Base-by-base conservation (phyloP, 2,329 filamentous ascomycete genomes). In the Aspergillus viridinutans region DNA sequence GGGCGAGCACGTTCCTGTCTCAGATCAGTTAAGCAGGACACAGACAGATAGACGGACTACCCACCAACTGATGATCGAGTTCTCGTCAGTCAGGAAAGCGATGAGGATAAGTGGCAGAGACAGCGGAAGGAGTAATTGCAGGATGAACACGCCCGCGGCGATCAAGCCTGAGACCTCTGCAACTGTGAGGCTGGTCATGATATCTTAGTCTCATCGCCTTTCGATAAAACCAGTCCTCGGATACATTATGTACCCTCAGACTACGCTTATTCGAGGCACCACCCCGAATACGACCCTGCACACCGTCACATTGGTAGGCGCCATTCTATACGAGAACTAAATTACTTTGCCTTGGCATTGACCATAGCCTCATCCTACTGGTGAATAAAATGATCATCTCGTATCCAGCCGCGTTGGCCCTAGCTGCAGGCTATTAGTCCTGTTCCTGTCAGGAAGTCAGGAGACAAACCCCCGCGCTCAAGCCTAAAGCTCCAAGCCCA, bases 131-230 rank as follows among this genome's bases (percentile, higher is more conserved):
- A 73, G 65, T 47, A 76, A 60, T 58, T 73, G 72, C n/a, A 76
- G 59, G 17, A 75, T 40, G 54, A 72, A 71, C 32, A 76, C 64
- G 12, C 61, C 71, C 2, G 72, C 72, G 23, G 74, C 74, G 50
- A 78, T 76, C 42, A 76, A 67, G 53, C 74, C 76, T 40, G 75
- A 74, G 17, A 76, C 72, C 54, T 76, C 64, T 49, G 71, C 74
- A 32, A 78, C 64, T 2, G 72, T 75, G 26, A 72, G 32, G 5
- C 21, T 28, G 32, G 49, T 55, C 40, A 23, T 21, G n/a, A n/a
- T n/a, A 57, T 23, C 10, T 42, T 9, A 12, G 28, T 29, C 28
- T 10, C 10, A 1, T 29, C 10, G 12, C 9, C 9, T 29, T 12
- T 29, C 10, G 9, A 25, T n/a, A n/a, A n/a, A n/a, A n/a, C n/a